phyloP scores from a whole-genome alignment of 2,329 filamentous ascomycete genomes.

The Aspergillus flavus region DNA sequence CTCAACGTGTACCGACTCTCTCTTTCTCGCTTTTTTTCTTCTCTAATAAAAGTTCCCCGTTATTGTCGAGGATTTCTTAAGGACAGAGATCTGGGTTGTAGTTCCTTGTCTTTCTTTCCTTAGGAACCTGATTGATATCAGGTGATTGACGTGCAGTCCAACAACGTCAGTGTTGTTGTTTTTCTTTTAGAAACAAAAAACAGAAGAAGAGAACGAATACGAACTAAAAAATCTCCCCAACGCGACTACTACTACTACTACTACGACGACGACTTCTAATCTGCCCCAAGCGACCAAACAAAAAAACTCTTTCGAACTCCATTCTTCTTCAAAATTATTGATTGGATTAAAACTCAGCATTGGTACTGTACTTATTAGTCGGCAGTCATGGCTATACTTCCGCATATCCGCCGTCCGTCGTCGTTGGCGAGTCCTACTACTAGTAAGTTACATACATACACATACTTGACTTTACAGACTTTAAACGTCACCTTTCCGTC shows the following conservation, averaged over 20 bases:
- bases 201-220: conserved; percentile 6
- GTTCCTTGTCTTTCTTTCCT: not conserved
- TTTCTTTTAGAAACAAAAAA: not conserved
- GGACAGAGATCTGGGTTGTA: not conserved
- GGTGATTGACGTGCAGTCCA: not conserved
- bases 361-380: not conserved
- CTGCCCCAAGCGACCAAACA: not conserved
- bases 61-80: not conserved
- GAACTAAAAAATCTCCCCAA: not conserved
- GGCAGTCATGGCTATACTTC: conserved; percentile 35
- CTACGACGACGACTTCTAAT: not conserved
- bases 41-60: not conserved
- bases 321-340: not conserved
- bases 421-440: conserved; percentile 28
- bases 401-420: conserved; percentile 41
- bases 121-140: not conserved
- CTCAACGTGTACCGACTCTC: not conserved
- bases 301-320: not conserved
- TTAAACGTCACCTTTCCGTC: not conserved
- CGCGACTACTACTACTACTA: not conserved
- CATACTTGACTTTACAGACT: not conserved
- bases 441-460: conserved; percentile 32
- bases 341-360: not conserved
- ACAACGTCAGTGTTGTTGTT: not conserved
- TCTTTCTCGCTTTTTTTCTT: not conserved